phyloP scores from a whole-genome alignment of 306 rosid species.

The Trifolium fragiferum region DNA sequence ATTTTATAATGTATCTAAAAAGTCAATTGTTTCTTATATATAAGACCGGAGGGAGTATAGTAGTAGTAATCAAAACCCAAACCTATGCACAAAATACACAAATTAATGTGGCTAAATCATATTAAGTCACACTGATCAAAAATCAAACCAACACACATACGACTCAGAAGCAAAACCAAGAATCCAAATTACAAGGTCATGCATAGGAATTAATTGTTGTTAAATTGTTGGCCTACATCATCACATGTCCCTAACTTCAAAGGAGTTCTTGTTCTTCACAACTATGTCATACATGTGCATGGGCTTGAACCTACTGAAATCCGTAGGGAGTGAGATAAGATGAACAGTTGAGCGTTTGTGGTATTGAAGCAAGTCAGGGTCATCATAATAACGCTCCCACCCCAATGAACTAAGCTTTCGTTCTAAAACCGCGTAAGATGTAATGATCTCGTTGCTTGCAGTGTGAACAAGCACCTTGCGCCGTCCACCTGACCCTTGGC shows the following conservation, averaged over 20 bases:
- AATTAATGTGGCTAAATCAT: constrained; percentile 15
- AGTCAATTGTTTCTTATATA: no score
- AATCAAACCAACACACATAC: constrained; percentile 28
- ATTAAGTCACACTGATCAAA: constrained; percentile 1
- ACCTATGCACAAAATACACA: constrained; percentile 28
- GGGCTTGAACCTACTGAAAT: constrained; percentile 78
- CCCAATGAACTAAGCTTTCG: constrained; percentile 65
- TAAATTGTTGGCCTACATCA: constrained; percentile 35
- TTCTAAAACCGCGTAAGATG: constrained; percentile 65
- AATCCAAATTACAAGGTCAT: background rate
- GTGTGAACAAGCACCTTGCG: constrained; percentile 79
- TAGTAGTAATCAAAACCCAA: background rate
- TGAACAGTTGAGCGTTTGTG: constrained; percentile 84
- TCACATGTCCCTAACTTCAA: constrained; percentile 72
- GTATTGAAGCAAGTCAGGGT: constrained; percentile 85
- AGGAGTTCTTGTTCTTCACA: constrained; percentile 79
- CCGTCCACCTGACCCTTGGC: constrained; percentile 42
- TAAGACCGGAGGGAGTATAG: no score
- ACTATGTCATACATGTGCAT: constrained; percentile 97
- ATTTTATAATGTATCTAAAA: no score
- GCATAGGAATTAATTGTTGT: background rate
- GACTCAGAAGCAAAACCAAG: background rate
- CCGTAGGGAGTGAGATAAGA: constrained; percentile 86
- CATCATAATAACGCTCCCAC: constrained; percentile 92
- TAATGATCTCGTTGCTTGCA: constrained; percentile 65